A percentile compares a stretch with the other conserved stretches of the same genome.
Evolutionary conservation across 306 rosid genomes (phyloP).

Genomic region (Inga oerstediana): DNA sequence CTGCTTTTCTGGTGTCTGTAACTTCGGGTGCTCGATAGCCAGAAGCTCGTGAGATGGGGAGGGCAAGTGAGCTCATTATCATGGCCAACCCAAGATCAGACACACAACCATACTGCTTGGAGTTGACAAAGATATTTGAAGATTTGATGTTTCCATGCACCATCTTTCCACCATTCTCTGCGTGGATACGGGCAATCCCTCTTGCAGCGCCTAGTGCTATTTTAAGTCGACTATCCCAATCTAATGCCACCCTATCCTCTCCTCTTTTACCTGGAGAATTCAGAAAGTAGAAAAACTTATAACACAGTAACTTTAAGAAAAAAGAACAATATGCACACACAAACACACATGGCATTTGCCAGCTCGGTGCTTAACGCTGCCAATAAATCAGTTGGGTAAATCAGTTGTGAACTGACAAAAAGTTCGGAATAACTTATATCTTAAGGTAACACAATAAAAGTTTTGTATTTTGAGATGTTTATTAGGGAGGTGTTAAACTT

Average conservation of each 20-base stretch:
- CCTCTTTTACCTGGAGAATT: slow-evolving; percentile 74
- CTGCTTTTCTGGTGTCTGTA: slow-evolving; percentile 82
- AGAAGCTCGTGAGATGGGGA: slow-evolving; percentile 77
- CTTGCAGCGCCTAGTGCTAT: slow-evolving; percentile 85
- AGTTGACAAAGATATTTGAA: slow-evolving; percentile 74
- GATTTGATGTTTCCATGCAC: slow-evolving; percentile 85
- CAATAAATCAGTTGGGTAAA: not conserved
- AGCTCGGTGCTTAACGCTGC: not conserved
- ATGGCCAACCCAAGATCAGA: slow-evolving; percentile 86
- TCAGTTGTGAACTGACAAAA: not conserved
- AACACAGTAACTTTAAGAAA: not conserved
- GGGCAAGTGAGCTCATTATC: slow-evolving; percentile 71
- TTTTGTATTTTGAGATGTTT: not conserved
- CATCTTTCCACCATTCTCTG: slow-evolving; percentile 73
- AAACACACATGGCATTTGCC: not conserved
- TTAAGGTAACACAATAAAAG: not conserved
- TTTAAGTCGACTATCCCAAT: slow-evolving; percentile 76
- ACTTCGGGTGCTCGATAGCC: slow-evolving; percentile 97
- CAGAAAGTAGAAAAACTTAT: not conserved
- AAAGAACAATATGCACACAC: not conserved
- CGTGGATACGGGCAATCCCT: slow-evolving; percentile 76
- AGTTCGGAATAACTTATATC: not conserved
- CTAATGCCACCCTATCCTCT: slow-evolving; percentile 68
- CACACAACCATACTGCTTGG: slow-evolving; percentile 63
- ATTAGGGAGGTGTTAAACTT: not conserved